Conservation (phyloP, 2,329 filamentous ascomycete species). For the Sporothrix mexicana region DNA sequence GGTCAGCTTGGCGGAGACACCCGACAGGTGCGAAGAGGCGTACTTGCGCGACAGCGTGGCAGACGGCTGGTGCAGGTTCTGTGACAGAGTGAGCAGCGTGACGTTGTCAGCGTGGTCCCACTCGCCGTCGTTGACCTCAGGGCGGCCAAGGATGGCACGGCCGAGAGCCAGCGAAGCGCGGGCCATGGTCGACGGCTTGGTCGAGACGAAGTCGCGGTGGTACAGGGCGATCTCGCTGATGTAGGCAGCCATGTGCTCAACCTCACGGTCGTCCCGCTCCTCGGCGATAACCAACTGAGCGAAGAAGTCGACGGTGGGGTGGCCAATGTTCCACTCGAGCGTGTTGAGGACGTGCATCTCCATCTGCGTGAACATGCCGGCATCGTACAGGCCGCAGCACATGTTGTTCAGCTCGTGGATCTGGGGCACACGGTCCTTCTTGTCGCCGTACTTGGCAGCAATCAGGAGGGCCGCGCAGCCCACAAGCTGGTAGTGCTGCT, state of each 20-base stretch:
- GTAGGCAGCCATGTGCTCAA: conserved; percentile 94
- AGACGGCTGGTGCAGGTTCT: conserved; percentile 65
- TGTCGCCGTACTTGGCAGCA: conserved; percentile 97
- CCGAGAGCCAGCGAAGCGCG: conserved; percentile 84
- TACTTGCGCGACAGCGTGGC: conserved; percentile 65
- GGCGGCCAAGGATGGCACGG: conserved; percentile 80
- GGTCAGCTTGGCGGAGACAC: conserved; percentile 61
- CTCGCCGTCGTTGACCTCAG: conserved; percentile 75
- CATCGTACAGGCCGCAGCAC: conserved; percentile 98
- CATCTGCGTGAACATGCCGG: conserved; percentile 99
- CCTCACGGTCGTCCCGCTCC: conserved; percentile 77
- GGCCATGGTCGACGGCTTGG: conserved; percentile 88
- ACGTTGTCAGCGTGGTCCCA: conserved; percentile 77
- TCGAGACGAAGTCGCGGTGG: conserved; percentile 95
- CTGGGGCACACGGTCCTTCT: conserved; percentile 97
- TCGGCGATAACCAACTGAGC: conserved; percentile 85
- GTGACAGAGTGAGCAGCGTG: conserved; percentile 65
- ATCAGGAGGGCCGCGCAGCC: conserved; percentile 95
- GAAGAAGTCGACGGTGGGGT: conserved; percentile 95
- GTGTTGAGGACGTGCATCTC: conserved; percentile 99
- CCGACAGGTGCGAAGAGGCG: conserved; percentile 58
- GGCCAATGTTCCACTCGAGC: conserved; percentile 92
- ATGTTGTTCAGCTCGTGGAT: conserved; percentile 97
- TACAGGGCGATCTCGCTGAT: conserved; percentile 94
- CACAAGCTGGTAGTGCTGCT: conserved; percentile 97